Percentiles rank a stretch among this genome's conserved stretches.
These are phyloP conservation scores for Claviceps sp. DNA, from an alignment of 2,329 filamentous ascomycete genomes.

Conservation along the genomic window DNA sequence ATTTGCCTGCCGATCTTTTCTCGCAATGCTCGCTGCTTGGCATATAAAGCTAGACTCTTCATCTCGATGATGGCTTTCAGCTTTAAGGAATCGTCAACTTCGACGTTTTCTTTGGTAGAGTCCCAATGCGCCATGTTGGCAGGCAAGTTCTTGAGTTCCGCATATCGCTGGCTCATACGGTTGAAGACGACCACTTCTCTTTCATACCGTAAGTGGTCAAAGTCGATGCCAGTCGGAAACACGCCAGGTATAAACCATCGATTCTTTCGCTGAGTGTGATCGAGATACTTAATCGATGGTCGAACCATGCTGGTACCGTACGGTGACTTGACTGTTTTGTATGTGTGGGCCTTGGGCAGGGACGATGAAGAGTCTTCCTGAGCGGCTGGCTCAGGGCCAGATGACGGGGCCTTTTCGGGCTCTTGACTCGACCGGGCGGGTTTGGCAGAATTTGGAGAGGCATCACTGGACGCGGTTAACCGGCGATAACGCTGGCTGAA, in stretches of 20 bases:
- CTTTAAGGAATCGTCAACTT: slow-evolving; percentile 72
- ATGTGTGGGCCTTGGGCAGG: slow-evolving; percentile 34
- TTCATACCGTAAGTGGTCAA: slow-evolving; percentile 74
- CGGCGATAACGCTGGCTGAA: slow-evolving; percentile 62
- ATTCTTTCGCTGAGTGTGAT: slow-evolving; percentile 63
- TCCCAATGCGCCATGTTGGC: slow-evolving; percentile 86
- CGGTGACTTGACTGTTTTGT: slow-evolving; percentile 64
- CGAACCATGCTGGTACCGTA: slow-evolving; percentile 43
- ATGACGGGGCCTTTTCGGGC: slow-evolving; percentile 21
- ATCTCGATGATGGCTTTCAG: slow-evolving; percentile 87
- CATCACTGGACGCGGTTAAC: slow-evolving; percentile 36
- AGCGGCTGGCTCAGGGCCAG: slow-evolving; percentile 20
- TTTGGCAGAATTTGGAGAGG: slow-evolving; percentile 25
- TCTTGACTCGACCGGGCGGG: slow-evolving; percentile 18
- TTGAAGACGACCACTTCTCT: slow-evolving; percentile 83
- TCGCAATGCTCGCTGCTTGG: slow-evolving; percentile 75
- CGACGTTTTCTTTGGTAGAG: slow-evolving; percentile 50
- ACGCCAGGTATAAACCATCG: slow-evolving; percentile 75
- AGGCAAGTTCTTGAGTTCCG: slow-evolving; percentile 70
- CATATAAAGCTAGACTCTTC: slow-evolving; percentile 78
- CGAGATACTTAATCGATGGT: slow-evolving; percentile 59
- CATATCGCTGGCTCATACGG: slow-evolving; percentile 71
- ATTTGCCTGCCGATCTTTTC: slow-evolving; percentile 83
- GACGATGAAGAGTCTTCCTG: slow-evolving; percentile 19
- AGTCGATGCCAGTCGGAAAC: slow-evolving; percentile 78